Base-by-base conservation (phyloP, 768 basidiomycete species). In the Mycena polygramma region DNA sequence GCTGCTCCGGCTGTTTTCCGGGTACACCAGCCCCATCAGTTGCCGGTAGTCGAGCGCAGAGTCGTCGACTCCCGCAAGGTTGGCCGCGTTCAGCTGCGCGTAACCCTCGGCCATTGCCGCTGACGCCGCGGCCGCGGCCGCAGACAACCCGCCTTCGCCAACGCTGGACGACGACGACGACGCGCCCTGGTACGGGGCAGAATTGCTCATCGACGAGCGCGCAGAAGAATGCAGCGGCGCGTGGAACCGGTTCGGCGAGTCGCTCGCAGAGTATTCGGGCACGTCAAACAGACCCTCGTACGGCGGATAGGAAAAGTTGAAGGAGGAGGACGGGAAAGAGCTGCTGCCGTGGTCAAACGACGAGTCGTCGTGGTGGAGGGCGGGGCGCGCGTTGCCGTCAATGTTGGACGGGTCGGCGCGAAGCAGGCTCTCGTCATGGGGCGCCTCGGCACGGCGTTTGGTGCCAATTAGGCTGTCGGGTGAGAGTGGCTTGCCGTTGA, bases 381-480 rank as follows among this genome's bases (percentile, higher is more conserved):
- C 72, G 57, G 80, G 69, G 57, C 75, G 78, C 55, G 77, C 63
- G 39, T 78, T 77, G 55, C 81, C 80, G 66, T 87, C 82, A 37
- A 90, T 77, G 57, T 87, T 84, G 22, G 91, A 89, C 5, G 92
- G 91, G 82, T 95, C 94, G 57, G 88, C 92, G 54, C 94, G 91
- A 63, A 95, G 79, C 82, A 93, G 87, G 76, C 92, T 93, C 78
- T 95, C 94, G 62, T 84, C 87, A 75, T 93, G 94, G 46, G 93
- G 91, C n/a, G 89, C 85, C 67, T 94, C 93, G 14, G 94, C 94
- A 53, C 91, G 89, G 59, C 94, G 90, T 82, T 95, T 96, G 71
- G 87, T 90, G 37, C 92, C 92, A 73, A 89, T 80, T 58, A 90
- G 77, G 78, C 86, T 88, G 73, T 91, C 91, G 66, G 90, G 87